These are phyloP conservation scores for Strigomonas culicis DNA, from an alignment of 208 protist species.

Conservation along the genomic window DNA sequence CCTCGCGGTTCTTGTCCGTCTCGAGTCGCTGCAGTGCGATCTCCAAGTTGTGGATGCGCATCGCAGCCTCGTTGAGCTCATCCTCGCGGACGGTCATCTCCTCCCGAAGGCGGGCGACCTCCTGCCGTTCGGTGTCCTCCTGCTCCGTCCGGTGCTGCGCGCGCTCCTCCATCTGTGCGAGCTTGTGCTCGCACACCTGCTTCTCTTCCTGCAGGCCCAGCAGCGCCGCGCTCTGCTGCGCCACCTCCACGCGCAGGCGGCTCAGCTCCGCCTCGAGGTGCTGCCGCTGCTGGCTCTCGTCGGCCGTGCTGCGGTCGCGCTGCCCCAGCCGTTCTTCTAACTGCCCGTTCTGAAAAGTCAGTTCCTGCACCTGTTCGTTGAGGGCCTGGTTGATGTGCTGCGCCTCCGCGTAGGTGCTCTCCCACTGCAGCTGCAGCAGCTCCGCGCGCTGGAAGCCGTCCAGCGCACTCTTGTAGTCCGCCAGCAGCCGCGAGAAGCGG, in stretches of 20 bases:
- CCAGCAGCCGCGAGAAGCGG: constrained; percentile 32
- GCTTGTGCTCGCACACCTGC: constrained; percentile 43
- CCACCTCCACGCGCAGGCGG: constrained; percentile 10
- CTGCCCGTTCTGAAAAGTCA: constrained; percentile 45
- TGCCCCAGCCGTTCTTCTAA: constrained; percentile 57
- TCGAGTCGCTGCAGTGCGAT: constrained; percentile 28
- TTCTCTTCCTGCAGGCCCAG: constrained; percentile 26
- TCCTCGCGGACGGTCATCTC: constrained; percentile 26
- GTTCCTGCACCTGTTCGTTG: constrained; percentile 57
- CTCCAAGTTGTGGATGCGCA: constrained; percentile 22
- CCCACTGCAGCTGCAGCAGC: constrained; percentile 68
- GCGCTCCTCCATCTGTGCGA: constrained; percentile 7
- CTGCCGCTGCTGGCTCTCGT: constrained; percentile 25
- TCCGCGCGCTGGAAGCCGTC: constrained; percentile 15
- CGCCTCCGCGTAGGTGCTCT: constrained; percentile 77
- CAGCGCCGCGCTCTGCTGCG: constrained; percentile 20
- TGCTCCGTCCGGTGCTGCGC: constrained; percentile 29
- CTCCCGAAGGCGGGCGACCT: constrained; percentile 40
- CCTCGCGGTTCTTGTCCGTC: constrained; percentile 15
- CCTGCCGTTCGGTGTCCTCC: constrained; percentile 34
- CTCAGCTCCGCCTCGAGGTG: constrained; percentile 7
- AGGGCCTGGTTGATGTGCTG: constrained; percentile 61
- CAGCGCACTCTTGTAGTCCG: constrained; percentile 34
- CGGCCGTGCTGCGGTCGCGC: constrained; percentile 30
- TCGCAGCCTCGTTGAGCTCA: constrained; percentile 20